Evolutionary conservation across 352 stramenopile species (phyloP).

Genomic region (Globisporangium heterothallicum): DNA sequence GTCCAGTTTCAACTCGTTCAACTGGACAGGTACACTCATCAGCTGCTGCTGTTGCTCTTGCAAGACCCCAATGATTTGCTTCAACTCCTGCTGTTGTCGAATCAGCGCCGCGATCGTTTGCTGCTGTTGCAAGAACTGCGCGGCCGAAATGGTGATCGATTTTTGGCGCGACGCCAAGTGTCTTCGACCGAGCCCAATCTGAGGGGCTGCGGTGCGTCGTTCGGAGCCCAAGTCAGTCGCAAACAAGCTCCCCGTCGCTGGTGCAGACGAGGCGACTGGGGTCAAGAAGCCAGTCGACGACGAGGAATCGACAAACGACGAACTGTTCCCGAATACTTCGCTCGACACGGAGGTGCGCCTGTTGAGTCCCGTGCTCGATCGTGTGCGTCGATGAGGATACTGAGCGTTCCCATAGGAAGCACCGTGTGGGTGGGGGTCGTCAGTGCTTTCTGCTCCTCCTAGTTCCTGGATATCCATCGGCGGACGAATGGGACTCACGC

Average conservation of each 20-base stretch:
- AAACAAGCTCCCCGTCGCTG: constrained; percentile 1
- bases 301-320: constrained; percentile 3
- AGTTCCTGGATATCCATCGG: constrained; percentile 14
- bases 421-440: constrained; percentile 2
- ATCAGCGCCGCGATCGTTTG: constrained; percentile 79
- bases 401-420: background rate
- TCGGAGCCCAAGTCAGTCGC: background rate
- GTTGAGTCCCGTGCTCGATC: background rate
- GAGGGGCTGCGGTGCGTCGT: background rate
- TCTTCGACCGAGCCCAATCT: background rate
- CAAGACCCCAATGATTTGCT: constrained; percentile 70
- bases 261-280: background rate
- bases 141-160: constrained; percentile 57
- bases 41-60: constrained; percentile 78
- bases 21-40: constrained; percentile 58
- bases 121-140: constrained; percentile 77
- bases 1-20: constrained; percentile 59
- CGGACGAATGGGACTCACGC: constrained; percentile 34
- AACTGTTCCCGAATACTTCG: background rate
- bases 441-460: constrained; percentile 19
- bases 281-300: constrained; percentile 6
- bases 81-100: constrained; percentile 77
- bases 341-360: constrained; percentile 3
- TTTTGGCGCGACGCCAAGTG: constrained; percentile 31
- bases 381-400: background rate